These are phyloP conservation scores for Filosporella fistucella DNA, from an alignment of 495 filamentous ascomycete species.

Conservation along the genomic window DNA sequence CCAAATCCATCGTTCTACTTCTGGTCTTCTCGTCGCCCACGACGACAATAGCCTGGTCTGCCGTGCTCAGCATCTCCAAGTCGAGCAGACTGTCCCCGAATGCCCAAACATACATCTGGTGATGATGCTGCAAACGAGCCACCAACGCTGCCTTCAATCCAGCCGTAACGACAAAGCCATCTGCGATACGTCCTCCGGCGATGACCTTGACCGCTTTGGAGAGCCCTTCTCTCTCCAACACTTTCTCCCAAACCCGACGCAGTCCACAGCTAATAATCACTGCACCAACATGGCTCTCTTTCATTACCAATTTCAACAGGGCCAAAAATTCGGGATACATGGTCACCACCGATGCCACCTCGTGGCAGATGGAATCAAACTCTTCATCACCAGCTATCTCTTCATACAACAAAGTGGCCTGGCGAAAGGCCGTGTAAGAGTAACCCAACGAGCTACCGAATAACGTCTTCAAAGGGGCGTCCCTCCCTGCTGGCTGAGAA, in stretches of 20 bases:
- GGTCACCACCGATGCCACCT: conserved; percentile 36
- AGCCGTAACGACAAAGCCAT: conserved; percentile 49
- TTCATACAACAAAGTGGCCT: conserved; percentile 53
- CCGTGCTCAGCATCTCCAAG: conserved; percentile 49
- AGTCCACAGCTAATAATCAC: conserved; percentile 57
- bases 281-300: conserved; percentile 39
- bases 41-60: conserved; percentile 54
- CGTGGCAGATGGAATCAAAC: conserved; percentile 43
- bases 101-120: conserved; percentile 45
- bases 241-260: conserved; percentile 50
- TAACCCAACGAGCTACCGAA: conserved; percentile 48
- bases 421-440: conserved; percentile 52
- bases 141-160: conserved; percentile 48
- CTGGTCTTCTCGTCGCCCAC: conserved; percentile 45
- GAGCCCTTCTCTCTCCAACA: conserved; percentile 44
- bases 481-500: conserved; percentile 3
- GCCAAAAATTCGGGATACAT: conserved; percentile 46
- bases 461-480: conserved; percentile 37
- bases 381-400: conserved; percentile 34
- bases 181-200: conserved; percentile 46
- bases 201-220: conserved; percentile 43
- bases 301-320: conserved; percentile 34
- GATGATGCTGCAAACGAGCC: conserved; percentile 27
- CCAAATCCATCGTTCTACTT: conserved; percentile 54
- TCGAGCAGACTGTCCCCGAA: conserved; percentile 63